Percentiles rank a stretch among this genome's conserved stretches.
These are phyloP conservation scores for Pseudogymnoascus sp. DNA, from an alignment of 2,329 filamentous ascomycete genomes.

Conservation along the genomic window DNA sequence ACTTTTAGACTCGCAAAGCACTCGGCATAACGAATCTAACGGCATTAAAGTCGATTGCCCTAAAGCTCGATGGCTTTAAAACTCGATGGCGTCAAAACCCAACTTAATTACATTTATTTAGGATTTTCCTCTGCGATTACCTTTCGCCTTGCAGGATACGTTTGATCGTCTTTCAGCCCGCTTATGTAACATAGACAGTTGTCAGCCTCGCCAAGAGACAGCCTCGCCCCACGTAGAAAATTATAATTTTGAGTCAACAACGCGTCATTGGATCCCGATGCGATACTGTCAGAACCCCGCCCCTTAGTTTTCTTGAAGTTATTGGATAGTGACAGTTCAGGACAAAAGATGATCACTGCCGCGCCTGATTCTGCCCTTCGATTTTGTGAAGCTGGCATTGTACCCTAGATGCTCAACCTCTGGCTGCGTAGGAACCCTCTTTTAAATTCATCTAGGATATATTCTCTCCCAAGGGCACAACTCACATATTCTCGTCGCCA, in stretches of 20 bases:
- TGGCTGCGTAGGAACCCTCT: neutral
- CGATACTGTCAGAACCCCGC: neutral
- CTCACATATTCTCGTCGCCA: neutral
- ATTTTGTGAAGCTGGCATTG: neutral
- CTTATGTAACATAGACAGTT: neutral
- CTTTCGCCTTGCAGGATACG: no score
- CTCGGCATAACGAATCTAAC: no score
- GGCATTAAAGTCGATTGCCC: no score
- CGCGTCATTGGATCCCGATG: neutral
- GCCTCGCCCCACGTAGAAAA: slow-evolving; percentile 6
- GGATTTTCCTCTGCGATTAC: no score
- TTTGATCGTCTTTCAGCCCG: neutral
- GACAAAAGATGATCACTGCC: neutral
- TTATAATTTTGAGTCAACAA: slow-evolving; percentile 10
- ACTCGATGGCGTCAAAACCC: no score
- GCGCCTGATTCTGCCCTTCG: neutral
- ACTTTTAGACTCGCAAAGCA: no score
- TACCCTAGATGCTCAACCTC: neutral
- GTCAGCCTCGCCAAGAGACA: slow-evolving; percentile 7
- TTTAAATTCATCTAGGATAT: neutral
- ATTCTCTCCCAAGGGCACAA: neutral
- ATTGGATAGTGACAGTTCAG: neutral
- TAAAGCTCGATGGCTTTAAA: no score
- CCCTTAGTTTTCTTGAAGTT: neutral
- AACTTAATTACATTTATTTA: no score